Conservation (phyloP, 1,284 basidiomycete species). For the Apiotrichum sp. region DNA sequence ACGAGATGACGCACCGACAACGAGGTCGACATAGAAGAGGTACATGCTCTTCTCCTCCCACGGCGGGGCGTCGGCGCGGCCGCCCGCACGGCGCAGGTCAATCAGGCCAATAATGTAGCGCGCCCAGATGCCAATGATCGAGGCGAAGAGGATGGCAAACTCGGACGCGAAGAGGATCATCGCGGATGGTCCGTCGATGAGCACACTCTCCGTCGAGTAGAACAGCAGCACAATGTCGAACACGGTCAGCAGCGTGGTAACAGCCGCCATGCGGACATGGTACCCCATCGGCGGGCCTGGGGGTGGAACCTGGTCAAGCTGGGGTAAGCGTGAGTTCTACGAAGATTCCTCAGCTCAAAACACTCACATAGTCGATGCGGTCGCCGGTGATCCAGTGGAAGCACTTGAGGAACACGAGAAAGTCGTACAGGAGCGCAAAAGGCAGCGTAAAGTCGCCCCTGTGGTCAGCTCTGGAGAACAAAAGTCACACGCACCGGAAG, state of each 20-base stretch:
- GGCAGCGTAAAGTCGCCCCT: constrained; percentile 81
- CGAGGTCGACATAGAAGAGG: constrained; percentile 87
- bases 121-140: constrained; percentile 68
- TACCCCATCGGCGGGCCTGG: constrained; percentile 74
- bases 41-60: constrained; percentile 99
- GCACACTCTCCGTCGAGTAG: constrained; percentile 29
- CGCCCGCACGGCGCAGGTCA: constrained; percentile 73
- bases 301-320: constrained; percentile 96
- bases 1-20: constrained; percentile 59
- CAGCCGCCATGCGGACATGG: constrained; percentile 70
- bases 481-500: constrained; percentile 57
- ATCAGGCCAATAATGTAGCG: constrained; percentile 81
- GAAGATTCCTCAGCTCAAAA: no score
- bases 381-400: constrained; percentile 97
- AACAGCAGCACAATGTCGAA: constrained; percentile 36
- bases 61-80: constrained; percentile 77
- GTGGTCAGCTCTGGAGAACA: neutral
- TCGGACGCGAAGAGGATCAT: constrained; percentile 95
- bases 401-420: constrained; percentile 88
- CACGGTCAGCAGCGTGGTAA: constrained; percentile 32
- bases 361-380: constrained; percentile 85
- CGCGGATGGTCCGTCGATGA: constrained; percentile 58
- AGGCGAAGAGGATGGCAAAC: constrained; percentile 78
- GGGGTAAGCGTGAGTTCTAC: constrained; percentile 1
- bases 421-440: constrained; percentile 86